Evolutionary conservation across 768 basidiomycete species (phyloP), one percentile per base, ranked within the genome.

Genomic region (Pholiota microspora): DNA sequence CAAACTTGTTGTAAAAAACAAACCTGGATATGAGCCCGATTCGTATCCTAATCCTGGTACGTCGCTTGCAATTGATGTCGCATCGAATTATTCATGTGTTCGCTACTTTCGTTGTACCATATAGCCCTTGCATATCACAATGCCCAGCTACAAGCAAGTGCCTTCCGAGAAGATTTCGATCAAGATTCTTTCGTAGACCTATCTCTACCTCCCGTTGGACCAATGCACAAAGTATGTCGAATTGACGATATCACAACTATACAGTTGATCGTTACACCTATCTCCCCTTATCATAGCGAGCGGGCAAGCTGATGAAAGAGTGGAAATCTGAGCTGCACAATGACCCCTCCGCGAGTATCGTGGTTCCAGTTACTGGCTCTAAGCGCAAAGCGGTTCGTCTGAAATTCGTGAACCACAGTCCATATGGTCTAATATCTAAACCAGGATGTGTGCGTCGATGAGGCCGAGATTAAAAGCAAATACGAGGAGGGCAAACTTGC

Each of bases 131-230:
- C 87, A 10, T 93, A 83, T 61, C 92, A 95, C 66, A 94, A 95
- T 68, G 89, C 84, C 16, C 90, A 95, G 63, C 79, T 98, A 7
- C 86, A 97, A 71, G 92, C 96, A 7, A 86, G 84, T 51, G 97
- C 97, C 0, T 95, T 98, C 71, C 85, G 90, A 49, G 92, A 97
- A 65, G 84, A 94, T 55, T 97, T 87, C 59, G 85, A 96, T 65
- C 75, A 80, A 1, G 82, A 84, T 53, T 71, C 82, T 0, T 92
- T 92, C 56, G 86, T 90, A 58, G 96, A 99, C 69, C 71, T 86
- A 60, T 94, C 95, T 0, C 67, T 79, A 55, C 95, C 95, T 3
- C 86, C 89, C 61, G 72, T 83, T 45, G 82, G 85, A 54, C 77
- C 80, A 66, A 93, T 98, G 52, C 88, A 92, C 64, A 84, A 89